These are phyloP conservation scores for Colletotrichum sp. DNA, from an alignment of 2,329 filamentous ascomycete species.

Conservation along the genomic window DNA sequence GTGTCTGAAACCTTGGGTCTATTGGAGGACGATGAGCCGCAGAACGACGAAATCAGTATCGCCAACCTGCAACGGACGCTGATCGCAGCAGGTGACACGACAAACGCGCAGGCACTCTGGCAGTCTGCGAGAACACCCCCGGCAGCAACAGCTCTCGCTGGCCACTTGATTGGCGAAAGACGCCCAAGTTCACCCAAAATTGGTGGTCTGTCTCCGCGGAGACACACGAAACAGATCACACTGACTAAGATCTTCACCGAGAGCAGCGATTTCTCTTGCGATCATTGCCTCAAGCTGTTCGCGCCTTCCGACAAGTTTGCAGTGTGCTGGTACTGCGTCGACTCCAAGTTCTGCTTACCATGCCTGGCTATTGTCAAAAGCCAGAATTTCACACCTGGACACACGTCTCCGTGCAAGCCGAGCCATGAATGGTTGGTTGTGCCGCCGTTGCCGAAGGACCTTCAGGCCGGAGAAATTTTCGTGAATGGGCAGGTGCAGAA, in stretches of 20 bases:
- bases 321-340: constrained; percentile 43
- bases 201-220: constrained; percentile 13
- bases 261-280: constrained; percentile 28
- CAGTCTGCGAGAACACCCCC: constrained; percentile 41
- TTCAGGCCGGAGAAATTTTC: constrained; percentile 45
- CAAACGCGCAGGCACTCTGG: constrained; percentile 39
- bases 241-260: constrained; percentile 26
- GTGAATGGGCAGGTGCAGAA: constrained; percentile 34
- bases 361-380: constrained; percentile 34
- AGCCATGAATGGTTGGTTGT: constrained; percentile 44
- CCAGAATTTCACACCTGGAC: constrained; percentile 28
- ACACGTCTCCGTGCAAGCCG: constrained; percentile 30
- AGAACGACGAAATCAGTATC: constrained; percentile 46
- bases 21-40: constrained; percentile 43
- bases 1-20: constrained; percentile 43
- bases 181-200: constrained; percentile 14
- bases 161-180: constrained; percentile 25
- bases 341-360: constrained; percentile 38
- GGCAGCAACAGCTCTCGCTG: constrained; percentile 33
- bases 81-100: constrained; percentile 40
- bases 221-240: constrained; percentile 22
- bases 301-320: constrained; percentile 33
- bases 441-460: constrained; percentile 35
- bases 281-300: constrained; percentile 42
- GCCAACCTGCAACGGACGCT: constrained; percentile 45